Evolutionary conservation across 352 stramenopile genomes (phyloP).

Genomic region (Phytopythium vexans): DNA sequence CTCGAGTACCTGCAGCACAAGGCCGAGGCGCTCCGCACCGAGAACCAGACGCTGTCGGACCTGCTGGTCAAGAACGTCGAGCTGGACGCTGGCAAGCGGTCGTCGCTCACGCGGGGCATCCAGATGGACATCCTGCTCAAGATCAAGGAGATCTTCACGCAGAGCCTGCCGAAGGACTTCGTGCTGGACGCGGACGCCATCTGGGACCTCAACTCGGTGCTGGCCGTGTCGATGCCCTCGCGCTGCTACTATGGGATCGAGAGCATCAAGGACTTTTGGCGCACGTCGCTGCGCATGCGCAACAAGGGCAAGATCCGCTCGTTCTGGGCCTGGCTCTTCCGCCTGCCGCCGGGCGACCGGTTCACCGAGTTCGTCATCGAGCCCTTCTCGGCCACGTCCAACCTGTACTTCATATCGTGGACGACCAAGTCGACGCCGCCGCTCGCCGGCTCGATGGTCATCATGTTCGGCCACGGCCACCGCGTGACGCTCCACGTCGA

Average conservation of each 20-base stretch:
- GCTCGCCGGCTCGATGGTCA: constrained; percentile 73
- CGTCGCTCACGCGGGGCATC: constrained; percentile 71
- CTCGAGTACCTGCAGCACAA: constrained; percentile 78
- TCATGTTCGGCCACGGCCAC: constrained; percentile 82
- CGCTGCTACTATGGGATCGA: constrained; percentile 85
- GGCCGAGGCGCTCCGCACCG: constrained; percentile 52
- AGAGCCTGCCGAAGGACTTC: constrained; percentile 83
- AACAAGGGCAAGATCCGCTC: constrained; percentile 88
- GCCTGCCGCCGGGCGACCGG: constrained; percentile 64
- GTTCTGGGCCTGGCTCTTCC: constrained; percentile 85
- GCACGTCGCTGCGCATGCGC: constrained; percentile 78
- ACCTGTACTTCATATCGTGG: constrained; percentile 84
- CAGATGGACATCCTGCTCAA: constrained; percentile 87
- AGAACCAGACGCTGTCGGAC: constrained; percentile 72
- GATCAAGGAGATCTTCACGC: constrained; percentile 87
- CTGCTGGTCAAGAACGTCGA: constrained; percentile 74
- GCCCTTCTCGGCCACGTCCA: constrained; percentile 67
- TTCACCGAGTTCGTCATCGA: constrained; percentile 77
- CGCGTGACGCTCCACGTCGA: constrained; percentile 83
- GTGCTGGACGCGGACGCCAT: constrained; percentile 82
- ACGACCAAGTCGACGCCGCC: constrained; percentile 77
- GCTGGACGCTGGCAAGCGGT: constrained; percentile 48
- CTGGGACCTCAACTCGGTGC: constrained; percentile 82
- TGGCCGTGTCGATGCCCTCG: constrained; percentile 82
- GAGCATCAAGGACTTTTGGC: constrained; percentile 87